Base-by-base conservation (phyloP, 2,329 filamentous ascomycete genomes). In the Botrytis medusae region DNA sequence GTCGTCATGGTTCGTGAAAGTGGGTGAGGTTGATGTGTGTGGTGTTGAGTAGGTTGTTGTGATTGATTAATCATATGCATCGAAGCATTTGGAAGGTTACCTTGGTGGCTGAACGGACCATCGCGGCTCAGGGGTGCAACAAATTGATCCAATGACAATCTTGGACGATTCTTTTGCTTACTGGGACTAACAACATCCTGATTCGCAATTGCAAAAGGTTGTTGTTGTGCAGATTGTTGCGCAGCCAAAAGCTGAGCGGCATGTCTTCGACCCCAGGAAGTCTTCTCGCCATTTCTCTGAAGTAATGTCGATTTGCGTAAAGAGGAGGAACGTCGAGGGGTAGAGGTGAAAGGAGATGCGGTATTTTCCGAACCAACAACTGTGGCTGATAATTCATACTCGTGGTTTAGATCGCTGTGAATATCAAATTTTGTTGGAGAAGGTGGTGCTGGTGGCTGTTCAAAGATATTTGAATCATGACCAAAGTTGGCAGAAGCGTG, bases 231-330 rank as follows among this genome's bases (percentile, higher is more conserved):
- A 42, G 79, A 78, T 61, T 80, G 79, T 69, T 81, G 79, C 51
- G 79, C 78, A 51, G 80, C 80, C 48, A 80, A 73, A 37, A 79
- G 57, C 61, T 87, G 86, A 75, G 88, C 89, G 68, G 86, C 90
- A 60, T 86, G 86, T 73, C 89, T 85, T 72, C 87, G 84, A 57
- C 89, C 88, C 85, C 87, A 90, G 71, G 86, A 93, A 18, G 86
- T 87, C 72, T 91, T 88, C 57, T 92, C 91, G 60, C 89, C 88
- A 75, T 92, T 88, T 59, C 95, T 91, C 82, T 97, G 95, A 80
- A 97, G 94, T 37, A 97, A 83, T 0, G 95, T 97, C 3, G 94
- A 97, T 81, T 92, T 95, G 74, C 95, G 88, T 67, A 98, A 84
- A 29, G 94, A 96, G 1, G 91, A 92, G 1, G 92, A 90, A 75